Evolutionary conservation across 352 stramenopile genomes (phyloP).

Genomic region (Phytophthora fragariaefolia): DNA sequence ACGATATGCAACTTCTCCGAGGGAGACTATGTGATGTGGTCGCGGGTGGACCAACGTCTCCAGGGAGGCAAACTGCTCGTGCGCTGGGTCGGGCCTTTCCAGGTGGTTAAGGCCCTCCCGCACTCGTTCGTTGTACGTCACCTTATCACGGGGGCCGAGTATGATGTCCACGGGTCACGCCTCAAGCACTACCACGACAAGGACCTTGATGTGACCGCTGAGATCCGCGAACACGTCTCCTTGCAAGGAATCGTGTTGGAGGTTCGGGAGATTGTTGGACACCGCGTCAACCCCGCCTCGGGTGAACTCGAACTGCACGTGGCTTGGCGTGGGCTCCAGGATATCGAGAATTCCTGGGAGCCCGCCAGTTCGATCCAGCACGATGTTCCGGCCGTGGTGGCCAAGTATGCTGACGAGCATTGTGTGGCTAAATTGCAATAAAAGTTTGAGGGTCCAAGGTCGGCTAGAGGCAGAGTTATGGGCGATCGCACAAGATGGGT

Average conservation of each 20-base stretch:
- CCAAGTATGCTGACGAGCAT: background rate
- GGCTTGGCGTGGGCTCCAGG: background rate
- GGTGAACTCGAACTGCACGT: too few species aligned
- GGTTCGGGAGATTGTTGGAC: background rate
- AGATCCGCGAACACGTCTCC: background rate
- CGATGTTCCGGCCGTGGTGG: background rate
- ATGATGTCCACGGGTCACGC: background rate
- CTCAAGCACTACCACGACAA: background rate
- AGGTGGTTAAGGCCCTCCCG: background rate
- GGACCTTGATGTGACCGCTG: background rate
- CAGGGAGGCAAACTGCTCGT: background rate
- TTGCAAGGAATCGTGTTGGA: background rate
- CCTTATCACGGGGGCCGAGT: background rate
- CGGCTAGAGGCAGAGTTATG: background rate
- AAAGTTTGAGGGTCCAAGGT: background rate
- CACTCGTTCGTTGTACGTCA: too few species aligned
- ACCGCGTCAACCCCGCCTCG: background rate
- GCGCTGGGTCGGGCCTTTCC: background rate
- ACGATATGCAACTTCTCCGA: background rate
- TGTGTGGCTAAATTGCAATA: background rate
- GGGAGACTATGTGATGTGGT: background rate
- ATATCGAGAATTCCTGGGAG: background rate
- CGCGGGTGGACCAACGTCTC: background rate
- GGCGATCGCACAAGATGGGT: background rate
- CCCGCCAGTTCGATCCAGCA: background rate